A percentile compares a stretch with the other conserved stretches of the same genome.
These are phyloP conservation scores for Colletotrichum caudatum DNA, from an alignment of 2,329 filamentous ascomycete genomes.

Conservation along the genomic window DNA sequence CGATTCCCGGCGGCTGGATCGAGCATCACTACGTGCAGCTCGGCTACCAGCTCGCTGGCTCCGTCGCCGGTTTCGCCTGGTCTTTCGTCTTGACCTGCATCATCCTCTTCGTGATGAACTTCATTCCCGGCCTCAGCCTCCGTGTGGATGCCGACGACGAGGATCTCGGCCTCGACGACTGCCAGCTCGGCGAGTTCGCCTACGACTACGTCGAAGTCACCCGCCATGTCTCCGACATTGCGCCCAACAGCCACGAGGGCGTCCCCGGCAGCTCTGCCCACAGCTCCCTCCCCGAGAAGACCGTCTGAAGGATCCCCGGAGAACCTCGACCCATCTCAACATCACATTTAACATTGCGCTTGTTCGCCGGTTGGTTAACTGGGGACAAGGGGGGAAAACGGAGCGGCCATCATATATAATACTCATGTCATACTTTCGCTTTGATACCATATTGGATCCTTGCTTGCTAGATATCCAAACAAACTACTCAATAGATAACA, in stretches of 20 bases:
- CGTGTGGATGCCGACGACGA: constrained; percentile 76
- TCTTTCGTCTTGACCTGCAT: constrained; percentile 75
- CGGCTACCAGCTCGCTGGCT: constrained; percentile 78
- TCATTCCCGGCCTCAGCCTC: constrained; percentile 76
- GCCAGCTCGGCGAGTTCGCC: constrained; percentile 84
- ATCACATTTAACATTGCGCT: not conserved
- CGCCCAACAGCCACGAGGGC: constrained; percentile 28
- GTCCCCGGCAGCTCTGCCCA: constrained; percentile 37
- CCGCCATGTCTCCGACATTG: constrained; percentile 68
- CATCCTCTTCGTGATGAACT: constrained; percentile 78
- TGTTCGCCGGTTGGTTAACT: not conserved
- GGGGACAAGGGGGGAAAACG: not conserved
- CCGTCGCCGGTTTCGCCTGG: constrained; percentile 73
- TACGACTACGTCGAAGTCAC: constrained; percentile 84
- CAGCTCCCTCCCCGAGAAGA: constrained; percentile 42
- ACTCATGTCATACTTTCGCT: constrained; percentile 32
- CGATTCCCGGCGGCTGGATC: constrained; percentile 74
- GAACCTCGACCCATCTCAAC: not conserved
- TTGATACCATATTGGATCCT: constrained; percentile 34
- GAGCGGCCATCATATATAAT: constrained; percentile 26
- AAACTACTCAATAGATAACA: not conserved
- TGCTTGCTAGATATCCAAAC: constrained; percentile 32
- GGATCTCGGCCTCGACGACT: constrained; percentile 77
- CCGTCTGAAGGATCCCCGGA: not conserved
- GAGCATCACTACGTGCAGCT: constrained; percentile 78